These are phyloP conservation scores for Sanghuangporus baumii DNA, from an alignment of 1,284 basidiomycete species.

Conservation along the genomic window DNA sequence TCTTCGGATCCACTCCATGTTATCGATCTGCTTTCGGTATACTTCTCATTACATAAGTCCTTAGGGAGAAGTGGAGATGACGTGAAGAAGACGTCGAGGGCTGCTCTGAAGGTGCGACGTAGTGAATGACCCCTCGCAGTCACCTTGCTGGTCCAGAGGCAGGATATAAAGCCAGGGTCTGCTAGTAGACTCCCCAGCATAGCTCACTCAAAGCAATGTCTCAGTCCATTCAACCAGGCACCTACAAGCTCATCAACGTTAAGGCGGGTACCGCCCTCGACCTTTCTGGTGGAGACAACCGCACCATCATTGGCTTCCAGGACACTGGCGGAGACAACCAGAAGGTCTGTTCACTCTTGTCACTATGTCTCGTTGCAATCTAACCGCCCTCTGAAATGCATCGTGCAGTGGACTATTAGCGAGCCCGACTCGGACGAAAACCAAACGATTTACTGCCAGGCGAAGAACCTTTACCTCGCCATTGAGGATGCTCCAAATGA, in stretches of 20 bases:
- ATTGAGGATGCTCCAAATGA: slow-evolving; percentile 23
- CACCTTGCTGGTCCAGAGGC: not conserved
- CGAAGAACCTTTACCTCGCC: slow-evolving; percentile 28
- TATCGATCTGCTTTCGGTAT: not conserved
- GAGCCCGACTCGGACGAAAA: slow-evolving; percentile 25
- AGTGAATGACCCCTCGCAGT: too few species aligned
- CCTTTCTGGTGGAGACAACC: slow-evolving; percentile 25
- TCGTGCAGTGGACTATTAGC: slow-evolving; percentile 28
- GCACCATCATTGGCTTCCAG: slow-evolving; percentile 21
- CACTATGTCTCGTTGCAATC: not conserved
- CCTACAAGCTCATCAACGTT: slow-evolving; percentile 25
- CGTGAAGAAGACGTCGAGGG: not conserved
- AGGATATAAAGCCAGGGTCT: not conserved
- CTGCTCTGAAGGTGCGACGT: not conserved
- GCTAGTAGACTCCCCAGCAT: not conserved
- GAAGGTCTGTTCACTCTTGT: slow-evolving; percentile 10
- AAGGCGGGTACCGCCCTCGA: slow-evolving; percentile 23
- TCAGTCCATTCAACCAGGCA: not conserved
- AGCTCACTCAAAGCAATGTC: not conserved
- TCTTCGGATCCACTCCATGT: not conserved
- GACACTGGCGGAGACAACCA: slow-evolving; percentile 14
- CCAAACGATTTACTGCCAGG: slow-evolving; percentile 27
- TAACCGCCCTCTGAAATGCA: too few species aligned
- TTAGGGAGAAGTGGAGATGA: not conserved
- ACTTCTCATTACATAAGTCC: not conserved